Base-by-base conservation (phyloP, 495 filamentous ascomycete species). In the Aspergillus homomorphus region DNA sequence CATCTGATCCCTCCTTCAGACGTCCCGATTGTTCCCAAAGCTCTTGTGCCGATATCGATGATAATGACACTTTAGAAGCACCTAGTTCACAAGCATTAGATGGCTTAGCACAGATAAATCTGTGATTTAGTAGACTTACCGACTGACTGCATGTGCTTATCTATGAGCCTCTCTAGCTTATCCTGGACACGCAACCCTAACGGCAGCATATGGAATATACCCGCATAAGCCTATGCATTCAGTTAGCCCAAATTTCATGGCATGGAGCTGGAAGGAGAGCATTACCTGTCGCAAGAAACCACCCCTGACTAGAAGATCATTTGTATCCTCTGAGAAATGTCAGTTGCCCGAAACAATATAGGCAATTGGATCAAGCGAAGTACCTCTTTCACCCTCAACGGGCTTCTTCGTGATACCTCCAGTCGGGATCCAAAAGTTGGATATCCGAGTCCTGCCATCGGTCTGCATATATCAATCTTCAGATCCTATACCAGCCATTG, bases 141-240 rank as follows among this genome's bases (percentile, higher is more conserved):
- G 53, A 96, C 58, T 54, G 75, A 77, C 24, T 79, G 76, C 94
- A 98, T 98, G 67, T 96, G 86, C 67, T 88, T 90, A 59, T 95
- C 92, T 68, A 98, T 88, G 4, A 97, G 75, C 4, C 69, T 69
- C 63, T 97, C 91, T 24, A 98, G 69, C 69, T 98, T 98, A 49
- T 91, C 85, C 66, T 96, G 92, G 0, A 98, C 90, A 28, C 90
- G 80, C 38, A 90, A 78, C 3, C 94, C 94, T n/a, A 98, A 77
- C 1, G 94, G 94, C 9, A 98, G 79, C 65, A 96, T 80, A 70
- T 98, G 95, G 69, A 97, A 98, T 33, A 98, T 82, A 5, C 94
- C 95, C 4, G 93, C 83, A 62, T 96, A 85, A 42, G 90, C 88
- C 85, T 92, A 43, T 1, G 21, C 33, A 26, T 23, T 26, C 3